phyloP scores from a whole-genome alignment of 1,284 basidiomycete genomes.

The Ceratorhiza oryzae-sativae region DNA sequence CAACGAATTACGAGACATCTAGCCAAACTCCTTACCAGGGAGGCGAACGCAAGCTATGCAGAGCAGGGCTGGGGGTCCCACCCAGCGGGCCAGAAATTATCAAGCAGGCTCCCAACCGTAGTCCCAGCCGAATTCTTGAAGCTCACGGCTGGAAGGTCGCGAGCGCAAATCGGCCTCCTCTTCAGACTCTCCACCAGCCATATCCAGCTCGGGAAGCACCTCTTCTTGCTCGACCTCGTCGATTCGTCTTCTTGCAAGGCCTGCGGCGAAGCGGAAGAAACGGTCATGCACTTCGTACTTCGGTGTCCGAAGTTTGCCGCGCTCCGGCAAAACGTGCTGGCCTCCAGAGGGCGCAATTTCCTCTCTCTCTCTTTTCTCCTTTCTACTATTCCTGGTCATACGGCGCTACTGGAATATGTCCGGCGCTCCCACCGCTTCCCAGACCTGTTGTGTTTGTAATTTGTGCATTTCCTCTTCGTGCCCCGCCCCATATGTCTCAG shows the following conservation, averaged over 20 bases:
- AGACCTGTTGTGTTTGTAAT: not conserved
- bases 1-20: not conserved
- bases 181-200: conserved; percentile 8
- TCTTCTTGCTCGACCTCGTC: not conserved
- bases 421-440: not conserved
- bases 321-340: not conserved
- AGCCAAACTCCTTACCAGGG: not conserved
- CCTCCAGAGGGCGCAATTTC: not conserved
- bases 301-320: not conserved
- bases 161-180: not conserved
- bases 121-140: not conserved
- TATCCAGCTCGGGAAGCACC: not conserved
- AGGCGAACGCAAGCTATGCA: not conserved
- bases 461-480: not conserved
- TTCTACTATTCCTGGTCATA: not conserved
- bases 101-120: not conserved
- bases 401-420: not conserved
- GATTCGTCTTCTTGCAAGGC: not conserved
- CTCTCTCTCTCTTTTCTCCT: not conserved
- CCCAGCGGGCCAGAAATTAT: not conserved
- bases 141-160: not conserved
- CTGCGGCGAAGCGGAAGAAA: not conserved
- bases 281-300: conserved; percentile 3
- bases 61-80: not conserved
- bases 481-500: too few species aligned